Conservation (phyloP, 192 early-diverging fungal species). For the Cetraspora pellucida region DNA sequence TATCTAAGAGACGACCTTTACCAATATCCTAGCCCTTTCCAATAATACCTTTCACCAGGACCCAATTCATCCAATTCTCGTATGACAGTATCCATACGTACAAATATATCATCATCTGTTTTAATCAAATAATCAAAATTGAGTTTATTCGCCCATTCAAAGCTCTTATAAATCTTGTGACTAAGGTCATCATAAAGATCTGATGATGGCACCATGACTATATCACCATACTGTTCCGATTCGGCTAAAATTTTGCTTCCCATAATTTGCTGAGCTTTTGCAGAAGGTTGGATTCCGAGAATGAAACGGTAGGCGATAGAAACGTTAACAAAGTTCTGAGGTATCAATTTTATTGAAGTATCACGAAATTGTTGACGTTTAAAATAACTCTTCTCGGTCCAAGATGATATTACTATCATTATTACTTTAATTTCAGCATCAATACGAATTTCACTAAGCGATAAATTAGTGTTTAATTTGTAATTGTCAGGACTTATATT, state of each 20-base stretch:
- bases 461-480: conserved; percentile 36
- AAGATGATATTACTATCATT: conserved; percentile 58
- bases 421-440: conserved; percentile 49
- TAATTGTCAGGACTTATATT: conserved; percentile 32
- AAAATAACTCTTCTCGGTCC: conserved; percentile 54
- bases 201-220: conserved; percentile 56
- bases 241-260: conserved; percentile 51
- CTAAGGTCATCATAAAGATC: conserved; percentile 59
- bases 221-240: conserved; percentile 48
- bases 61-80: conserved; percentile 51
- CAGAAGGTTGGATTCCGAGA: conserved; percentile 52
- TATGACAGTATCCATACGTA: conserved; percentile 58
- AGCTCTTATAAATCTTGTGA: conserved; percentile 55
- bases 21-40: conserved; percentile 62
- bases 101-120: conserved; percentile 65
- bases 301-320: conserved; percentile 57
- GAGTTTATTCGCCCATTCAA: conserved; percentile 58
- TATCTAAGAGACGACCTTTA: conserved; percentile 29
- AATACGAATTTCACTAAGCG: conserved; percentile 38
- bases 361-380: conserved; percentile 54
- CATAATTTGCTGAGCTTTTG: conserved; percentile 45
- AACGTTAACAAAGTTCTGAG: conserved; percentile 43
- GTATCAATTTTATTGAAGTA: conserved; percentile 50
- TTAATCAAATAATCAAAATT: conserved; percentile 60
- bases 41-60: conserved; percentile 50